phyloP scores from a whole-genome alignment of 225 moss, liverwort and hornwort genomes.

The Ulota crispa region DNA sequence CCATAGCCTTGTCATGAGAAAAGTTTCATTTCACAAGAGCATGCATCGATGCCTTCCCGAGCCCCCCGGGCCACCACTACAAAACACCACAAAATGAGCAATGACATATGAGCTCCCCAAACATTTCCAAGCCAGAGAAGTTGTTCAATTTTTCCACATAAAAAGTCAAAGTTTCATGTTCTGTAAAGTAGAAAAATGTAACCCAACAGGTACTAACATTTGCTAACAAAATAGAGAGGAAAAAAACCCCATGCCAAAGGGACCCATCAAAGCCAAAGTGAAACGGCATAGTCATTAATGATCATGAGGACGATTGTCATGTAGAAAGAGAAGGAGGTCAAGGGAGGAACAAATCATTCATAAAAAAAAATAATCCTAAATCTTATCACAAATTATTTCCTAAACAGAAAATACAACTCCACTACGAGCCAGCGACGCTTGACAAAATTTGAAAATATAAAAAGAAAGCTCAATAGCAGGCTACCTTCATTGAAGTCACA shows the following conservation, averaged over 20 bases:
- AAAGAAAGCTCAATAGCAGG: too few species aligned
- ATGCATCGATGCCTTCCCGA: conserved; percentile 62
- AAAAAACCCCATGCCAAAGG: neutral
- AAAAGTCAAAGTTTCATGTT: neutral
- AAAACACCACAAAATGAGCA: conserved; percentile 20
- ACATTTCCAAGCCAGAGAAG: neutral
- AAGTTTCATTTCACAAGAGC: neutral
- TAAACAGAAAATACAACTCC: neutral
- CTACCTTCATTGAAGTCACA: too few species aligned
- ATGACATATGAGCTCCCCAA: neutral
- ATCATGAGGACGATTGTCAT: conserved; percentile 16
- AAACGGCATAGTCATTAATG: neutral
- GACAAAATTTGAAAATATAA: too few species aligned
- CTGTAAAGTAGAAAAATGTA: neutral
- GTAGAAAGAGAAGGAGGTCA: neutral
- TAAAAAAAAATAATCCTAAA: neutral
- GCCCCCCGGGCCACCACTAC: conserved; percentile 98
- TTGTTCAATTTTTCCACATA: neutral
- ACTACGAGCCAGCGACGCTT: too few species aligned
- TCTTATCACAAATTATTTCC: conserved; percentile 12
- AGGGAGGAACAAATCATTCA: conserved; percentile 12
- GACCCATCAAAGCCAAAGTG: neutral
- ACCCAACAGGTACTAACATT: neutral
- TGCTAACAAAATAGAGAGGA: neutral
- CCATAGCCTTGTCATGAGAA: neutral